Percentiles rank a stretch among this genome's conserved stretches.
Conservation (phyloP, 2,329 filamentous ascomycete species). For the Emmonsia crescens region DNA sequence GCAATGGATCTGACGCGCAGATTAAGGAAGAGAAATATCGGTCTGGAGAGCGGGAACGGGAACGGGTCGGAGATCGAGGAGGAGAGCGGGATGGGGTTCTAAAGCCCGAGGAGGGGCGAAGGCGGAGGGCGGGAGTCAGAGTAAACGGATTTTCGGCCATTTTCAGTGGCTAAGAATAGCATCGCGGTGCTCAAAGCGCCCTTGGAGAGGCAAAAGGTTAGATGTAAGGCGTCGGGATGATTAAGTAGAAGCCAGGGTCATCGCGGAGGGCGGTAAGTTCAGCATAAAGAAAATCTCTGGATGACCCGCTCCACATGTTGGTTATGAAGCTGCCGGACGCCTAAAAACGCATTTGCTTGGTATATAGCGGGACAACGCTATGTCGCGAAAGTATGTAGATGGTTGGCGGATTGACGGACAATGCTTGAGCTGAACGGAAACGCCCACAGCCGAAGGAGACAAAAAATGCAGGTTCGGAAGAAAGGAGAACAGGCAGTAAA, state of each 20-base stretch:
- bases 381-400: background rate
- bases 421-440: background rate
- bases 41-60: constrained; percentile 30
- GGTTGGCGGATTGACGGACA: background rate
- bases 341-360: background rate
- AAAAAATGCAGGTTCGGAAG: background rate
- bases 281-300: background rate
- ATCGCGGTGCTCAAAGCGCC: constrained; percentile 13
- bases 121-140: constrained; percentile 20
- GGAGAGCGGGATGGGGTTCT: constrained; percentile 16
- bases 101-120: constrained; percentile 6
- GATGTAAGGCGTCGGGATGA: background rate
- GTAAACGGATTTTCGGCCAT: constrained; percentile 21
- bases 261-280: background rate
- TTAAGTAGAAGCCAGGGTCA: background rate
- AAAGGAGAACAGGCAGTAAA: background rate
- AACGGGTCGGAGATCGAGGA: constrained; percentile 22
- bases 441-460: background rate
- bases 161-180: constrained; percentile 22
- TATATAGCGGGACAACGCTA: background rate
- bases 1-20: constrained; percentile 36
- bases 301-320: background rate
- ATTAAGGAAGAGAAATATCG: constrained; percentile 27
- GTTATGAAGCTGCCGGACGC: background rate
- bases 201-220: constrained; percentile 11